Evolutionary conservation across 2,329 filamentous ascomycete genomes (phyloP).

Genomic region (Epichloe hybrida): DNA sequence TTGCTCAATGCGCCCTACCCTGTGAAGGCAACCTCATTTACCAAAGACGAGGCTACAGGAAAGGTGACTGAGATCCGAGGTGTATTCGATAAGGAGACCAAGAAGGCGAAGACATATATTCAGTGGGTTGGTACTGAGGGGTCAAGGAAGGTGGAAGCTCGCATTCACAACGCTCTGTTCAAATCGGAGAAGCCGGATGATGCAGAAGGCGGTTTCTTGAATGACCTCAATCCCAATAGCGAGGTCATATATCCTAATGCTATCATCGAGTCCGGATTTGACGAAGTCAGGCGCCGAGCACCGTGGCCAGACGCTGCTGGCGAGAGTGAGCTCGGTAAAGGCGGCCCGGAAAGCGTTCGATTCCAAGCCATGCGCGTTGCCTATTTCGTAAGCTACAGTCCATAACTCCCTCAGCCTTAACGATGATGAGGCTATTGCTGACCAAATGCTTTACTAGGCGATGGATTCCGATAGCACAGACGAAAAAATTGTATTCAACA

Average conservation of each 20-base stretch:
- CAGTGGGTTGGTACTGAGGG: constrained; percentile 70
- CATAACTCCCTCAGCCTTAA: background rate
- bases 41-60: constrained; percentile 50
- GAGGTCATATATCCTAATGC: constrained; percentile 69
- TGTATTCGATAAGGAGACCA: constrained; percentile 54
- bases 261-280: constrained; percentile 70
- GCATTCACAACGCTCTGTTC: constrained; percentile 73
- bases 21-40: constrained; percentile 56
- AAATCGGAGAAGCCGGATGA: constrained; percentile 71
- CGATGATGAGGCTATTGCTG: background rate
- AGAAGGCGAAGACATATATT: constrained; percentile 69
- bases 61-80: constrained; percentile 52
- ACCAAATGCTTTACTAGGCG: constrained; percentile 26
- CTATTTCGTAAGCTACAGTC: constrained; percentile 49
- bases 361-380: constrained; percentile 88
- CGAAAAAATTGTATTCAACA: constrained; percentile 71
- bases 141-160: constrained; percentile 56
- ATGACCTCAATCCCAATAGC: constrained; percentile 72
- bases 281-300: constrained; percentile 57
- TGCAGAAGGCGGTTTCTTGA: constrained; percentile 66
- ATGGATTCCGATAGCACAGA: constrained; percentile 67
- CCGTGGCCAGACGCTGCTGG: constrained; percentile 74
- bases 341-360: constrained; percentile 60
- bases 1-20: constrained; percentile 59
- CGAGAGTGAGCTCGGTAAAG: constrained; percentile 47